Base-by-base conservation (phyloP, 352 stramenopile genomes). In the Globisporangium yorkense region DNA sequence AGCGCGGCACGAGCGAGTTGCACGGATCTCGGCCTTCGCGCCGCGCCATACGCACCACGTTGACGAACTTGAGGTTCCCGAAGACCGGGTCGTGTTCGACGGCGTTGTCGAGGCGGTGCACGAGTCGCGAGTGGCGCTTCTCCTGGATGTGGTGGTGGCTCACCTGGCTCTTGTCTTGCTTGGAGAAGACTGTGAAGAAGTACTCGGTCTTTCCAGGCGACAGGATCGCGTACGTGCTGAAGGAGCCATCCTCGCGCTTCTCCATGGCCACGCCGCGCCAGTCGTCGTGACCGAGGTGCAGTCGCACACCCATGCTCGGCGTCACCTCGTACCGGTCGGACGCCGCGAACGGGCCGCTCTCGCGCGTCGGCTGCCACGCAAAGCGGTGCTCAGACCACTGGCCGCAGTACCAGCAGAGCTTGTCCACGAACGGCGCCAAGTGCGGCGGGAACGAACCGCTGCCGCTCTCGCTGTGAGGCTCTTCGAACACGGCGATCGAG, bases 331-430 rank as follows among this genome's bases (percentile, higher is more conserved):
- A 72, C 7, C 68, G 57, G 18, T 52, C 59, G 20, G 68, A 70
- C 1, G 69, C 72, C 1, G 68, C 67, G 21, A 74, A 77, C 8
- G 71, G 71, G 1, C 77, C 66, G 37, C 76, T 68, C 7, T 68
- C 58, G 41, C 57, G n/a, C 4, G 56, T 51, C 13, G 82, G 82
- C 2, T 64, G 75, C 80, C 82, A 89, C 18, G 74, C 70, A 48
- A 92, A 92, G 29, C 82, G 80, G 45, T 92, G 73, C 54, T 92
- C 82, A 29, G 71, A 68, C 82, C 82, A 92, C 46, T 86, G 71
- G 2, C 77, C 82, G 40, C 80, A 90, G 60, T 88, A 88, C 82
- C 82, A 92, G 58, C 82, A 92, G 21, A 74, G 80, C n/a, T 70
- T 68, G 52, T 92, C 80, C 1, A 88, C 77, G 37, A 88, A 71